phyloP scores from a whole-genome alignment of 345 rosid genomes.

The Camelina sativa region DNA sequence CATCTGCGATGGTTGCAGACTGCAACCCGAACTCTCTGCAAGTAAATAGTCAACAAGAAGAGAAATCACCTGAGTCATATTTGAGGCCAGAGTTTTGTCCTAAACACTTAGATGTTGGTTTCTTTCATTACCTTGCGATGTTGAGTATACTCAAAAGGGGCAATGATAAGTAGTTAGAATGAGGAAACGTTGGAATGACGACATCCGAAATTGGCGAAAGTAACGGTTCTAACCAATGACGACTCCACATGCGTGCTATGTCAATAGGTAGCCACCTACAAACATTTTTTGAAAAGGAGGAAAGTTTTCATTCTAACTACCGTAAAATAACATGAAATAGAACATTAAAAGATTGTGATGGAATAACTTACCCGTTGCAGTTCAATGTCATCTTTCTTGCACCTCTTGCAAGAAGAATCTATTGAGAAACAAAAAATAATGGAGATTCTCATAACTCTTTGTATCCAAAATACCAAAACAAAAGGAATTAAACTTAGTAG shows the following conservation, averaged over 20 bases:
- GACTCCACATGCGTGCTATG: constrained; percentile 98
- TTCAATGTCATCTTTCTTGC: constrained; percentile 79
- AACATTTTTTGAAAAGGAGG: constrained; percentile 11
- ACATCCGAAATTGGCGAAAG: constrained; percentile 76
- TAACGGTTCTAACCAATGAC: constrained; percentile 95
- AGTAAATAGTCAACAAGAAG: constrained; percentile 5
- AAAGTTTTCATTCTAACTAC: constrained; percentile 10
- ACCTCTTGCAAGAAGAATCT: constrained; percentile 90
- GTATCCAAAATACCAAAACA: not conserved
- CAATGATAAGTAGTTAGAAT: constrained; percentile 79
- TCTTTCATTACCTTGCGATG: constrained; percentile 75
- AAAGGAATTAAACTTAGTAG: not conserved
- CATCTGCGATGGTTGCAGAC: constrained; percentile 62
- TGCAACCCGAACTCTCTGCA: constrained; percentile 88
- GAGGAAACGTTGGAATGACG: constrained; percentile 70
- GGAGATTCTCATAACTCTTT: constrained; percentile 4
- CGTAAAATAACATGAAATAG: not conserved
- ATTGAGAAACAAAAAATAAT: constrained; percentile 24
- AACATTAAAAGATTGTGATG: constrained; percentile 17
- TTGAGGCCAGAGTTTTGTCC: not conserved
- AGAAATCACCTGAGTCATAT: constrained; percentile 3
- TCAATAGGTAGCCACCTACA: constrained; percentile 95
- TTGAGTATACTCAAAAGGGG: constrained; percentile 89
- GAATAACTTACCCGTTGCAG: constrained; percentile 77
- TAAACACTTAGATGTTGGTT: not conserved